phyloP scores from a whole-genome alignment of 768 basidiomycete genomes.

The Pulveroboletus sp. region DNA sequence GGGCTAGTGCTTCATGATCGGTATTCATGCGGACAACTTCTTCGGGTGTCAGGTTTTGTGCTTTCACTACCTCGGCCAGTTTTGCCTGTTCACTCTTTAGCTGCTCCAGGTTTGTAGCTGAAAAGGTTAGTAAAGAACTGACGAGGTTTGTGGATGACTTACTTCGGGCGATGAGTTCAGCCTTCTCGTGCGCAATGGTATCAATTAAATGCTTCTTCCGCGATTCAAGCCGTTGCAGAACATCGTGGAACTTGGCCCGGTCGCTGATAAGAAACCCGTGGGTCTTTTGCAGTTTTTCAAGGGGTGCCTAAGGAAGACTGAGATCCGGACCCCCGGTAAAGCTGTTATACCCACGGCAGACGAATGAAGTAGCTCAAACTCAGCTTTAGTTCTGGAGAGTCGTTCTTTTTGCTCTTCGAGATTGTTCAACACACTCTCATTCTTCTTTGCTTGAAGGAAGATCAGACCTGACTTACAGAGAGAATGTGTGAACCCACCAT shows the following conservation, averaged over 20 bases:
- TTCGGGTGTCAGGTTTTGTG: slow-evolving; percentile 86
- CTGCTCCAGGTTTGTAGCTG: slow-evolving; percentile 59
- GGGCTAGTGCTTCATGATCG: slow-evolving; percentile 74
- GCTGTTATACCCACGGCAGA: slow-evolving; percentile 46
- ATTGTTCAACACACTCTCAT: slow-evolving; percentile 60
- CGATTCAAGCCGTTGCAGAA: slow-evolving; percentile 63
- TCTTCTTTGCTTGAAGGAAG: slow-evolving; percentile 53
- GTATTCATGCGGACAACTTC: slow-evolving; percentile 90
- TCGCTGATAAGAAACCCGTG: slow-evolving; percentile 66
- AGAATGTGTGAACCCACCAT: slow-evolving; percentile 45
- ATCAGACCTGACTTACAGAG: neutral
- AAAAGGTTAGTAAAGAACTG: neutral
- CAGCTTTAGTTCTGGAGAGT: slow-evolving; percentile 44
- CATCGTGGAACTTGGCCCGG: slow-evolving; percentile 72
- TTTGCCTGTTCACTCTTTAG: slow-evolving; percentile 61
- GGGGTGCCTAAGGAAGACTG: slow-evolving; percentile 45
- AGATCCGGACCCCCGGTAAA: neutral
- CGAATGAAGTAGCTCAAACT: slow-evolving; percentile 54
- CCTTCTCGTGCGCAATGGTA: slow-evolving; percentile 62
- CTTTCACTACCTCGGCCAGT: slow-evolving; percentile 64
- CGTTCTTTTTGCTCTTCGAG: slow-evolving; percentile 52
- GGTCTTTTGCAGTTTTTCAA: slow-evolving; percentile 57
- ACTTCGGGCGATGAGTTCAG: slow-evolving; percentile 57
- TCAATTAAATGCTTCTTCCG: slow-evolving; percentile 65
- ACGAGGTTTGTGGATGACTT: slow-evolving; percentile 12